Evolutionary conservation across 805 yeast species (phyloP).

Genomic region (Wickerhamomyces alni): DNA sequence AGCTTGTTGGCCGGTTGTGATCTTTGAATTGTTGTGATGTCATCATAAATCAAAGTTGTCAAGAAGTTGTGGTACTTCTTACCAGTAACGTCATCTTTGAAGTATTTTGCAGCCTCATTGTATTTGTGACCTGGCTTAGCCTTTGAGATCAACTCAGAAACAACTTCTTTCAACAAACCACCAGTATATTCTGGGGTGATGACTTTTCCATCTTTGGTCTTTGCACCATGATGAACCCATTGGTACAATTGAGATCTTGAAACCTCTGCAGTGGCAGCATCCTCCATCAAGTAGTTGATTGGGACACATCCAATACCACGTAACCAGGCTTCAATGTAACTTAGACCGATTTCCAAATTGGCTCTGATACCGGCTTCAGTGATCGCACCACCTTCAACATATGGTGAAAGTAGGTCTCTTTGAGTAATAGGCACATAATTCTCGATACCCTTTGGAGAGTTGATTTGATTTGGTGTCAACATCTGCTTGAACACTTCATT

Average conservation of each 20-base stretch:
- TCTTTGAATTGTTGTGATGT: slow-evolving; percentile 45
- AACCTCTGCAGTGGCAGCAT: slow-evolving; percentile 87
- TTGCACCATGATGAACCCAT: slow-evolving; percentile 72
- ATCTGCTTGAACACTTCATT: slow-evolving; percentile 67
- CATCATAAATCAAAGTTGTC: slow-evolving; percentile 71
- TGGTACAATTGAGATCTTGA: slow-evolving; percentile 78
- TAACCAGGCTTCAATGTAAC: slow-evolving; percentile 83
- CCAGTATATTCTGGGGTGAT: slow-evolving; percentile 57
- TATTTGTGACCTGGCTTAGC: slow-evolving; percentile 63
- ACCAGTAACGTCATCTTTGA: slow-evolving; percentile 68
- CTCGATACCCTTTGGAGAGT: slow-evolving; percentile 24
- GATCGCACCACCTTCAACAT: slow-evolving; percentile 54
- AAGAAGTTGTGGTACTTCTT: slow-evolving; percentile 71
- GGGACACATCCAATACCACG: slow-evolving; percentile 84
- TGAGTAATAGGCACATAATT: slow-evolving; percentile 44
- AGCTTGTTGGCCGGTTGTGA: slow-evolving; percentile 14
- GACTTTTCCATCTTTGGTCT: slow-evolving; percentile 48
- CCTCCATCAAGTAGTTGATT: slow-evolving; percentile 81
- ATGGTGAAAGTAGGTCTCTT: slow-evolving; percentile 56
- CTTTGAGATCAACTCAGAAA: slow-evolving; percentile 38
- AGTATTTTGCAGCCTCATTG: slow-evolving; percentile 60
- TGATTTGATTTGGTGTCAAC: slow-evolving; percentile 80
- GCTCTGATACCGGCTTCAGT: slow-evolving; percentile 67
- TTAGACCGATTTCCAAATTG: slow-evolving; percentile 69
- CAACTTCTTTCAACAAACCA: slow-evolving; percentile 56